phyloP scores from a whole-genome alignment of 73 alveolate genomes.

The Paramecium caudatum region DNA sequence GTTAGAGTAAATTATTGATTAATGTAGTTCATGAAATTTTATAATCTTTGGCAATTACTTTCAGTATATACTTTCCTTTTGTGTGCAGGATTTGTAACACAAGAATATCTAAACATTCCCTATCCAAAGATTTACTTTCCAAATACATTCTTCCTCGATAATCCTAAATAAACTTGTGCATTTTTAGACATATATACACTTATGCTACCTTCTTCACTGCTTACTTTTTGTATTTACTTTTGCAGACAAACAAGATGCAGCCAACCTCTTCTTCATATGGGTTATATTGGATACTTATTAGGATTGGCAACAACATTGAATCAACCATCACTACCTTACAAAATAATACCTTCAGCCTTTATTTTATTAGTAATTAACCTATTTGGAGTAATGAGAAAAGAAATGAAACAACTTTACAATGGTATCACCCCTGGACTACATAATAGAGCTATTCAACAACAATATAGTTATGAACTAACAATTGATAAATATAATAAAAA shows the following conservation, averaged over 20 bases:
- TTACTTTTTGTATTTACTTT: not conserved
- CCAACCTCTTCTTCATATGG: not conserved
- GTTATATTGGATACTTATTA: not conserved
- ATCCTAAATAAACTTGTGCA: slow-evolving; percentile 17
- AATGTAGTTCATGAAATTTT: slow-evolving; percentile 29
- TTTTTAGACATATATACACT: not conserved
- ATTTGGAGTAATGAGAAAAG: not conserved
- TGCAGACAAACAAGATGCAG: not conserved
- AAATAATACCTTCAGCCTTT: not conserved
- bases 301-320: not conserved
- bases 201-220: not conserved
- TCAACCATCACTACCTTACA: not conserved
- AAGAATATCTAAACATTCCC: not conserved
- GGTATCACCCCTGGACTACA: slow-evolving; percentile 9
- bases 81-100: not conserved
- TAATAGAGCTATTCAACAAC: slow-evolving; percentile 15
- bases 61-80: not conserved
- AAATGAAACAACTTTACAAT: not conserved
- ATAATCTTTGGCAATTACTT: not conserved
- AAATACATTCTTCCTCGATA: not conserved
- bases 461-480: slow-evolving; percentile 38
- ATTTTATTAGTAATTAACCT: not conserved
- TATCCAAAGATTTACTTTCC: not conserved
- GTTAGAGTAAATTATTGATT: not conserved
- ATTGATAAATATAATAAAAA: slow-evolving; percentile 39